These are phyloP conservation scores for Cardamine chenopodiifolia DNA, from an alignment of 345 rosid genomes.

Conservation along the genomic window DNA sequence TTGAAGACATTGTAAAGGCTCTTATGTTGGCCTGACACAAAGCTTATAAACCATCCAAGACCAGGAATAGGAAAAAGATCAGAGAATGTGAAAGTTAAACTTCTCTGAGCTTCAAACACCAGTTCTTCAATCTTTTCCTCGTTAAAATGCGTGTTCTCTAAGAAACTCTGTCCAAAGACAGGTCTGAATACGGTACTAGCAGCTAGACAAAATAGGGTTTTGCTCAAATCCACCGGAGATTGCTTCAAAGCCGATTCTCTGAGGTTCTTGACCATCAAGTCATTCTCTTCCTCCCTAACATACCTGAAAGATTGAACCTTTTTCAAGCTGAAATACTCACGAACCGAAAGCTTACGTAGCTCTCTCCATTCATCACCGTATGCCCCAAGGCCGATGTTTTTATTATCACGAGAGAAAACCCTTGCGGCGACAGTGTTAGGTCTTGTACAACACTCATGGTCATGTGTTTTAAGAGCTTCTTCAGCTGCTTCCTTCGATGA, in stretches of 20 bases:
- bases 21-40: slow-evolving; percentile 24
- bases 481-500: slow-evolving; percentile 42
- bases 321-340: slow-evolving; percentile 14
- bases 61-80: slow-evolving; percentile 31
- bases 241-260: slow-evolving; percentile 25
- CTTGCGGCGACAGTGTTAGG: slow-evolving; percentile 15
- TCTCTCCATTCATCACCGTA: slow-evolving; percentile 41
- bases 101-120: slow-evolving; percentile 22
- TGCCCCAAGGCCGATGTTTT: slow-evolving; percentile 30
- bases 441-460: slow-evolving; percentile 45
- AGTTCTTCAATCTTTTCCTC: slow-evolving; percentile 21
- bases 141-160: neutral
- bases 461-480: slow-evolving; percentile 40
- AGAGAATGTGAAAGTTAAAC: slow-evolving; percentile 1
- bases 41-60: slow-evolving; percentile 30
- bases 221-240: slow-evolving; percentile 26
- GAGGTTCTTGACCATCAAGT: slow-evolving; percentile 34
- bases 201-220: neutral
- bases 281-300: slow-evolving; percentile 37
- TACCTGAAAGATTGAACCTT: slow-evolving; percentile 30
- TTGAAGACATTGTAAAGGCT: neutral
- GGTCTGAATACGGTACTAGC: slow-evolving; percentile 25
- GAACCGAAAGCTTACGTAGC: slow-evolving; percentile 38
- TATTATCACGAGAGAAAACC: slow-evolving; percentile 17
- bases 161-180: slow-evolving; percentile 18